Evolutionary conservation across 345 rosid species (phyloP), one percentile per base, ranked within the genome.

Genomic region (Combretum micranthum): DNA sequence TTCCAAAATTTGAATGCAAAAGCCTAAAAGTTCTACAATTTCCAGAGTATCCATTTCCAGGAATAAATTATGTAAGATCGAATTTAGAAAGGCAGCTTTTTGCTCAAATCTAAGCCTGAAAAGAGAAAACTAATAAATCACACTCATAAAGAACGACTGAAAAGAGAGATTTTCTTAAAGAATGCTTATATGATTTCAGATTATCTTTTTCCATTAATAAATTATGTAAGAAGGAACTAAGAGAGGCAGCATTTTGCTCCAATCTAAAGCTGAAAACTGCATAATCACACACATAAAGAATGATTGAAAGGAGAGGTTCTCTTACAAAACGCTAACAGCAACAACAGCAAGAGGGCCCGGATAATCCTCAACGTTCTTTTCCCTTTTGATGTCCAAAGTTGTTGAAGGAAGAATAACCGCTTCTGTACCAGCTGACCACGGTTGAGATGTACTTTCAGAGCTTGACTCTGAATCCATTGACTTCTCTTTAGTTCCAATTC

Each of bases 291-390:
- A 5, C 22, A 42, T 43, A 25, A 45, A 46, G 53, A 57, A 20
- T 19, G 42, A 16, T 17, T 23, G 46, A 21, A 59, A 23, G n/a
- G 23, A 48, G 45, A 17, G 19, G 26, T 16, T 14, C 59, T 67
- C 95, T 86, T 76, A 83, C 95, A 81, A 74, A 52, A 83, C 90
- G 44, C 90, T 86, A 62, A 77, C 90, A 16, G 90, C 81, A 18
- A 86, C 79, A 66, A 83, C 87, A 39, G 84, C 78, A 45, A 80
- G 69, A 4, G 90, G 90, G 12, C 69, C 55, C 13, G 90, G 82
- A 67, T 83, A 83, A 60, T 77, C 95, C 75, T 79, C 82, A 20
- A 83, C 63, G 63, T 61, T 70, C 69, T 60, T 79, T 16, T 79
- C 85, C 39, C 47, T 61, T 68, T 61, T 59, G 57, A 71, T 57